Base-by-base conservation (phyloP, 2,329 filamentous ascomycete species). In the Paraphoma chrysanthemicola region DNA sequence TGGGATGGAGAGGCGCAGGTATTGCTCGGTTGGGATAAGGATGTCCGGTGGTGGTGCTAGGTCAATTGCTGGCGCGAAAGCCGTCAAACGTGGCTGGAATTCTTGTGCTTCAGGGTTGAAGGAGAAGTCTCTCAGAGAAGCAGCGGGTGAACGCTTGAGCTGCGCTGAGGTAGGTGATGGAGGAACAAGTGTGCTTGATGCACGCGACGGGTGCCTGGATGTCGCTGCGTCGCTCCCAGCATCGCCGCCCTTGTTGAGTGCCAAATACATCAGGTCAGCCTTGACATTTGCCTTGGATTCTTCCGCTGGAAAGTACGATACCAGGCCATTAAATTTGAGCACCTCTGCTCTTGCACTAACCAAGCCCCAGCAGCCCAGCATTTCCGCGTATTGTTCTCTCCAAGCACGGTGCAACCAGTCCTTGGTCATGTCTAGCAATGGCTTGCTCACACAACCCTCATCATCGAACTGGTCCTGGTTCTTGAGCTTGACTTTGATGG, bases 331-430 rank as follows among this genome's bases (percentile, higher is more conserved):
- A 54, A 85, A 83, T 62, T 87, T 87, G 28, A 87, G 77, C 1
- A 89, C 77, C 69, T 89, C 86, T 12, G 83, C 82, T 48, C 82
- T 80, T 60, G 84, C 78, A 18, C 84, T 78, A 11, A 81, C 76
- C 10, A 89, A 63, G 11, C 81, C 81, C 86, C 86, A 88, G 8
- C 83, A 80, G n/a, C 81, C 82, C 4, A 89, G 78, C 53, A 86
- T 77, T 46, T 86, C 77, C 3, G 86, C 85, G 70, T 89, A 89
- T 44, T 81, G 78, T 48, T 78, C 74, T 42, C 85, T 81, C 76
- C 87, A 89, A 2, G 80, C 77, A 6, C 73, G 75, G 62, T 83
- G 84, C 43, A 83, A 75, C 61, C 71, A 73, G 17, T 80, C 78
- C 44, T 83, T 79, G 9, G 75, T 76, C 44, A 77, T 75, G 43